Evolutionary conservation across 192 early-diverging fungal species (phyloP), one percentile per base, ranked within the genome.

Genomic region (Coemansia sp.): DNA sequence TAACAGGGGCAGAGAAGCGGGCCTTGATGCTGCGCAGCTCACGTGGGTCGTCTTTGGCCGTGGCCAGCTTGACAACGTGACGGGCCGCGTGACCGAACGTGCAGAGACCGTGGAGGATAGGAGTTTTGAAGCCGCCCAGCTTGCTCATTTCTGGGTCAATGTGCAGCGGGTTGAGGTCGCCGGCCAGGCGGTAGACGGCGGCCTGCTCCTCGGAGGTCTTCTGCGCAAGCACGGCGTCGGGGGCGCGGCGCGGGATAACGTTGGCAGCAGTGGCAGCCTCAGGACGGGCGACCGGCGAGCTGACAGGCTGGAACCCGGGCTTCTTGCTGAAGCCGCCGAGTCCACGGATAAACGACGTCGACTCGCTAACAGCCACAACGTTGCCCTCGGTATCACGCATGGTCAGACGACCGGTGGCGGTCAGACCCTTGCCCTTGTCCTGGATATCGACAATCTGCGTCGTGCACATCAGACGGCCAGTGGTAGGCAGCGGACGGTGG

Each of bases 141-240:
- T 84, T 82, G 37, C 91, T 86, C 93, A 98, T 94, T 24, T 85
- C 80, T 3, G 97, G 96, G 74, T 98, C 96, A 65, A 99, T 91
- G 70, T 99, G 97, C 59, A 99, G 81, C 61, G 97, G 97, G 77
- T 99, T 99, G 75, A 73, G 89, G 81, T 99, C 97, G 59, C 96
- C 97, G 9, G 85, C 87, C 56, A 98, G 81, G 43, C 93, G 93
- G 84, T 99, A 99, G 39, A 99, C 64, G 9, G 93, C 94, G 22
- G 98, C 98, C 78, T 93, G 91, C 45, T 93, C 88, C 64, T 92
- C 92, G 48, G 62, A 62, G 1, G 94, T 96, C 85, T 94, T 94
- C 62, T 96, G 92, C 53, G 80, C 56, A 39, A 89, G 69, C 53
- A 94, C 72, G 19, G 84, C 83, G 66, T 99, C 98, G 40, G 98